These are phyloP conservation scores for Alloteropsis angusta DNA, from an alignment of 202 grass and related monocot species.

Conservation along the genomic window DNA sequence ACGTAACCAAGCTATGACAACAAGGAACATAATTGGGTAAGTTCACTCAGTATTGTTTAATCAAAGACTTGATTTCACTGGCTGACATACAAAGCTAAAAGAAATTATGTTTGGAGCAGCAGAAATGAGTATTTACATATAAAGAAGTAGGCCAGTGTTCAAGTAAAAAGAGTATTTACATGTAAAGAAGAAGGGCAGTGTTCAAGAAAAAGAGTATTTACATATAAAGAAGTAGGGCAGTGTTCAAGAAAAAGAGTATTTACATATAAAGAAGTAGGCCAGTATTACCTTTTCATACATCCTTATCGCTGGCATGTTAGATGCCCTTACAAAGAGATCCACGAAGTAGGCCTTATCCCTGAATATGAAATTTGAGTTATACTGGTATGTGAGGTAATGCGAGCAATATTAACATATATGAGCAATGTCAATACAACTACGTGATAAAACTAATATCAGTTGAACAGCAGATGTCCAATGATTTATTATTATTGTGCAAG, in stretches of 20 bases:
- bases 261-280: no score
- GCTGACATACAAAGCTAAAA: background rate
- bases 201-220: slow-evolving; percentile 1
- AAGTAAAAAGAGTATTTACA: no score
- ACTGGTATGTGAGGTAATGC: background rate
- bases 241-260: no score
- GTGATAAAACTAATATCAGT: background rate
- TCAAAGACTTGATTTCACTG: background rate
- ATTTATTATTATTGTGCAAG: background rate
- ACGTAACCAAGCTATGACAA: slow-evolving; percentile 78
- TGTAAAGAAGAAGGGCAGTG: no score
- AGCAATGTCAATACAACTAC: background rate
- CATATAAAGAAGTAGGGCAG: background rate
- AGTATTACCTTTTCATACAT: slow-evolving; percentile 95
- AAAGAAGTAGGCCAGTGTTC: background rate
- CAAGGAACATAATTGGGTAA: slow-evolving; percentile 8
- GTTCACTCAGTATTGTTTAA: background rate
- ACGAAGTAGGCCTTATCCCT: slow-evolving; percentile 99
- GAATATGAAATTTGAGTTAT: slow-evolving; percentile 10
- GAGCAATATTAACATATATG: background rate
- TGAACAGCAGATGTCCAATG: background rate
- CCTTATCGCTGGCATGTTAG: slow-evolving; percentile 87
- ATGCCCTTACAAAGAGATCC: slow-evolving; percentile 96
- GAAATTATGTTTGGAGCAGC: background rate
- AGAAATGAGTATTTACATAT: background rate